These are phyloP conservation scores for Ensete ventricosum DNA, from an alignment of 176 grass and related monocot genomes.

Conservation along the genomic window DNA sequence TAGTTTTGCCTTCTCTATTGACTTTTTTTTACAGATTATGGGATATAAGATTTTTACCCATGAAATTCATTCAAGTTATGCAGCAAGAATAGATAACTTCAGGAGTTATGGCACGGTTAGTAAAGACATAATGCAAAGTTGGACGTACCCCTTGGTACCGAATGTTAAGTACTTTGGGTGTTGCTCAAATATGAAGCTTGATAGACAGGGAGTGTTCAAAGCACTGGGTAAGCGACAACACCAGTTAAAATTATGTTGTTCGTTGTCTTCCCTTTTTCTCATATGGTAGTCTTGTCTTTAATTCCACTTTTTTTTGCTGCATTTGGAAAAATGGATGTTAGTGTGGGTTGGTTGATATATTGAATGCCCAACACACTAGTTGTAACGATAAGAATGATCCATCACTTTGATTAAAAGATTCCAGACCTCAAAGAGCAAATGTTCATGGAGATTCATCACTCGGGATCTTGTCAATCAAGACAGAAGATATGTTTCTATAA, in stretches of 20 bases:
- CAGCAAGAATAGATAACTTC: conserved; percentile 85
- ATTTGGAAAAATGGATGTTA: neutral
- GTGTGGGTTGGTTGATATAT: neutral
- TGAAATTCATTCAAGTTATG: conserved; percentile 79
- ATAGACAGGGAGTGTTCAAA: conserved; percentile 77
- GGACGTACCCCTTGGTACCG: conserved; percentile 83
- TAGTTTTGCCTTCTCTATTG: neutral
- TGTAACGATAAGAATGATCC: too few relatives aligned
- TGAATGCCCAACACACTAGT: too few relatives aligned
- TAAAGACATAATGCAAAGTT: conserved; percentile 90
- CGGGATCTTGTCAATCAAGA: too few relatives aligned
- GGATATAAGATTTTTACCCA: conserved; percentile 95
- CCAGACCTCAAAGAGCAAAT: too few relatives aligned
- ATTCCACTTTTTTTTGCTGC: neutral
- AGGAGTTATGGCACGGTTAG: conserved; percentile 87
- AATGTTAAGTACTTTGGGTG: conserved; percentile 52
- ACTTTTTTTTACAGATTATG: conserved; percentile 66
- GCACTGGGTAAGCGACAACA: conserved; percentile 42
- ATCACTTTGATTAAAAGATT: too few relatives aligned
- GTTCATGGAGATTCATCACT: too few relatives aligned
- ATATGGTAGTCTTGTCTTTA: neutral
- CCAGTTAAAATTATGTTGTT: neutral
- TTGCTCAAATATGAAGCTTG: conserved; percentile 40
- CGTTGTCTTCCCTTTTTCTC: conserved; percentile 5
- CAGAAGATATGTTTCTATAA: too few relatives aligned